Evolutionary conservation across 2,329 filamentous ascomycete species (phyloP).

Genomic region (Ceratocystis variospora): DNA sequence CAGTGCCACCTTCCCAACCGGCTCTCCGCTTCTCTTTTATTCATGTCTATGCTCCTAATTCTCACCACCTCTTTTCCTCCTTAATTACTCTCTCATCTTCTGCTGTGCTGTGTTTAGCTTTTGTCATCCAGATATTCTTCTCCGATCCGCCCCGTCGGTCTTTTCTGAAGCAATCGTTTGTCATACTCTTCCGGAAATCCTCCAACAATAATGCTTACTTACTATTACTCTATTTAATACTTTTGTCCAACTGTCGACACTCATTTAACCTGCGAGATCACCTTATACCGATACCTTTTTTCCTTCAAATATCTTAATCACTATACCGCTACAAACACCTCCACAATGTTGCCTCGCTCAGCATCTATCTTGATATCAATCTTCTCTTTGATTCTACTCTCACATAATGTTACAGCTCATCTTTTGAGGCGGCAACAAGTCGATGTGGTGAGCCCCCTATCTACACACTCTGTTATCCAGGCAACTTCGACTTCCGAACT

Average conservation of each 20-base stretch:
- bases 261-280: neutral
- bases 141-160: neutral
- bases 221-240: neutral
- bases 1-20: neutral
- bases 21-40: neutral
- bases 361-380: constrained; percentile 21
- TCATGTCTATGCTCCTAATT: neutral
- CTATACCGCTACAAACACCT: neutral
- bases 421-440: constrained; percentile 28
- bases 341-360: constrained; percentile 11
- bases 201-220: neutral
- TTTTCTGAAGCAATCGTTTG: constrained; percentile 4
- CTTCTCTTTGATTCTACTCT: constrained; percentile 29
- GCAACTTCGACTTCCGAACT: neutral
- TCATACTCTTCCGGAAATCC: neutral
- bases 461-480: neutral
- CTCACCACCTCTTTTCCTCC: neutral
- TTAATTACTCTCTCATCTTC: neutral
- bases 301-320: neutral
- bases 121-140: neutral
- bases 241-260: neutral
- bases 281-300: neutral
- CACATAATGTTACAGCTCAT: constrained; percentile 29
- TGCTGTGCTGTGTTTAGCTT: neutral
- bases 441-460: neutral